Percentiles rank a stretch among this genome's conserved stretches.
phyloP scores from a whole-genome alignment of 169 alveolate species.

The Blepharisma undulans region DNA sequence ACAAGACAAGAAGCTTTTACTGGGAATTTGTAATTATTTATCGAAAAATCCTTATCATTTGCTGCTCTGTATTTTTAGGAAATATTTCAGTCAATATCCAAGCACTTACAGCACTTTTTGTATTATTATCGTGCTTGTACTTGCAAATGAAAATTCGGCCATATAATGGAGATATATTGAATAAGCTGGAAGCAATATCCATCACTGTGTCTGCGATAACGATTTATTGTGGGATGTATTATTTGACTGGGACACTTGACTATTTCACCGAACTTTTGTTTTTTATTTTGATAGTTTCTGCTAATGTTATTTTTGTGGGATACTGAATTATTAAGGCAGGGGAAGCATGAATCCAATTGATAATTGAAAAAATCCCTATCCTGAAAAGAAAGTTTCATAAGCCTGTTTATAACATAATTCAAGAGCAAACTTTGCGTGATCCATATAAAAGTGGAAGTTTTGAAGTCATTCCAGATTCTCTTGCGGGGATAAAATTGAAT shows the following conservation, averaged over 20 bases:
- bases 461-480: background rate
- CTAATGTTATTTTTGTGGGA: background rate
- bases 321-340: background rate
- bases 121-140: slow-evolving; percentile 35
- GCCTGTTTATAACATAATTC: background rate
- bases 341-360: background rate
- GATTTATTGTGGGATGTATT: slow-evolving; percentile 57
- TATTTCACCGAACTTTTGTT: background rate
- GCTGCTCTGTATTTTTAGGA: slow-evolving; percentile 41
- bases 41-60: slow-evolving; percentile 44
- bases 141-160: slow-evolving; percentile 43
- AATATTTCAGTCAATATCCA: slow-evolving; percentile 27
- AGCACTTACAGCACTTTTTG: slow-evolving; percentile 50
- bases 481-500: background rate
- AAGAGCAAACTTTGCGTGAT: background rate
- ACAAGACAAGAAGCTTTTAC: slow-evolving; percentile 38
- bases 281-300: background rate
- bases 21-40: slow-evolving; percentile 61
- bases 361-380: background rate
- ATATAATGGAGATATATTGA: slow-evolving; percentile 22
- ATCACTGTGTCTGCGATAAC: slow-evolving; percentile 33
- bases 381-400: background rate
- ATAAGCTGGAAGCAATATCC: slow-evolving; percentile 21
- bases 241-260: slow-evolving; percentile 5
- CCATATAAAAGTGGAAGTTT: background rate